These are phyloP conservation scores for Pseudogymnoascus sp. DNA, from an alignment of 2,329 filamentous ascomycete genomes.

Conservation along the genomic window DNA sequence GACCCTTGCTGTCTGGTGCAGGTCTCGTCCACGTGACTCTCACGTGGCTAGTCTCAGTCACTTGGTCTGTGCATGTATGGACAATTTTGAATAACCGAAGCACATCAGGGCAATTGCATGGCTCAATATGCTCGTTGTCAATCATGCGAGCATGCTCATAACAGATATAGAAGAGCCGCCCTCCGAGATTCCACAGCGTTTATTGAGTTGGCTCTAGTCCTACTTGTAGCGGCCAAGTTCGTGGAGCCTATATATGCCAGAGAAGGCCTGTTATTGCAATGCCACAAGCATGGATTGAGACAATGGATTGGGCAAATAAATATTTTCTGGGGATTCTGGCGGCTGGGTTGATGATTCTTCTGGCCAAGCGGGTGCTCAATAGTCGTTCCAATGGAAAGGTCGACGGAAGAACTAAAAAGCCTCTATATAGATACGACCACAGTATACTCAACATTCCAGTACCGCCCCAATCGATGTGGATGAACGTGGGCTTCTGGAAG, in stretches of 20 bases:
- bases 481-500: slow-evolving; percentile 16
- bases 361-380: neutral
- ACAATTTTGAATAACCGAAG: slow-evolving; percentile 3
- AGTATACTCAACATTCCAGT: slow-evolving; percentile 13
- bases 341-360: slow-evolving; percentile 7
- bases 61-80: neutral
- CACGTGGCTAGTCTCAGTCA: neutral
- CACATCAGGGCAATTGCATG: neutral
- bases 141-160: neutral
- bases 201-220: neutral
- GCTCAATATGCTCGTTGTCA: neutral
- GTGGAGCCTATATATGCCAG: neutral
- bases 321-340: slow-evolving; percentile 6
- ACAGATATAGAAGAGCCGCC: neutral
- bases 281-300: neutral
- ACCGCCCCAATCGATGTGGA: slow-evolving; percentile 13
- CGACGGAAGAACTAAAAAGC: neutral
- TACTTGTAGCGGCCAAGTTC: neutral
- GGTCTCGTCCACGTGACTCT: neutral
- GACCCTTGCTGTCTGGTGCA: neutral
- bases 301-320: slow-evolving; percentile 9
- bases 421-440: slow-evolving; percentile 14
- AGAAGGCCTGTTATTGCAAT: neutral
- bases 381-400: slow-evolving; percentile 5
- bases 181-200: neutral